Percentiles rank a stretch among this genome's conserved stretches.
Evolutionary conservation across 2,329 filamentous ascomycete species (phyloP).

Genomic region (Coniochaeta hoffmannii): DNA sequence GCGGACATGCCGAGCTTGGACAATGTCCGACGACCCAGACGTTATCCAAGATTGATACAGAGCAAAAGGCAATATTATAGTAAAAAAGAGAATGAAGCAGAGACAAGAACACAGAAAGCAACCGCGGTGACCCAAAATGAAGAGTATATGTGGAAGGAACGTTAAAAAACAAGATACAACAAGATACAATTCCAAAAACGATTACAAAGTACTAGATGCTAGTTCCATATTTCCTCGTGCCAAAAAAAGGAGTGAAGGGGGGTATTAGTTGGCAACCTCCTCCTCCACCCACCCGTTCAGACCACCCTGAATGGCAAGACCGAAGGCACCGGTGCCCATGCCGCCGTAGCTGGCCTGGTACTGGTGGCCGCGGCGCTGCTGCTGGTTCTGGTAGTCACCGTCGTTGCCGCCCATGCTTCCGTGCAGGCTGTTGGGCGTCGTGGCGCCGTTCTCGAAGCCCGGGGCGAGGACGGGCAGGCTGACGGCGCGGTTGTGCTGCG

Average conservation of each 20-base stretch:
- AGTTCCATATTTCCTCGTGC: conserved; percentile 10
- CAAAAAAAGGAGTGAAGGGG: conserved; percentile 3
- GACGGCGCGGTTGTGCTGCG: conserved; percentile 71
- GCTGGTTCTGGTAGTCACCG: conserved; percentile 40
- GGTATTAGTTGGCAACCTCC: conserved; percentile 48
- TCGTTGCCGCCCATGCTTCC: conserved; percentile 27
- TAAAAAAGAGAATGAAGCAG: not conserved
- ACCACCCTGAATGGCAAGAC: conserved; percentile 55
- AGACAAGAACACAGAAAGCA: not conserved
- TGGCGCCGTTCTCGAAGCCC: conserved; percentile 53
- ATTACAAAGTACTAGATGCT: conserved; percentile 16
- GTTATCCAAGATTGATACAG: not conserved
- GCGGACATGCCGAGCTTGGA: too few relatives aligned
- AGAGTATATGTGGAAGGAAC: not conserved
- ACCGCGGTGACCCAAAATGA: not conserved
- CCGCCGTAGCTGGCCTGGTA: conserved; percentile 58
- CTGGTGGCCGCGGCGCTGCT: conserved; percentile 57
- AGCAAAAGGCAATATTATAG: not conserved
- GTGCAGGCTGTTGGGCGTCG: conserved; percentile 40
- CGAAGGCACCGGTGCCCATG: conserved; percentile 47
- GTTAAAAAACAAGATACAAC: conserved; percentile 11
- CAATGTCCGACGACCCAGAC: not conserved
- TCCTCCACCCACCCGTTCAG: conserved; percentile 64
- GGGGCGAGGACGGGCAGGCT: conserved; percentile 71
- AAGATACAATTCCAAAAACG: conserved; percentile 11